Conservation (phyloP, 2,329 filamentous ascomycete species). For the Botryotinia convoluta region DNA sequence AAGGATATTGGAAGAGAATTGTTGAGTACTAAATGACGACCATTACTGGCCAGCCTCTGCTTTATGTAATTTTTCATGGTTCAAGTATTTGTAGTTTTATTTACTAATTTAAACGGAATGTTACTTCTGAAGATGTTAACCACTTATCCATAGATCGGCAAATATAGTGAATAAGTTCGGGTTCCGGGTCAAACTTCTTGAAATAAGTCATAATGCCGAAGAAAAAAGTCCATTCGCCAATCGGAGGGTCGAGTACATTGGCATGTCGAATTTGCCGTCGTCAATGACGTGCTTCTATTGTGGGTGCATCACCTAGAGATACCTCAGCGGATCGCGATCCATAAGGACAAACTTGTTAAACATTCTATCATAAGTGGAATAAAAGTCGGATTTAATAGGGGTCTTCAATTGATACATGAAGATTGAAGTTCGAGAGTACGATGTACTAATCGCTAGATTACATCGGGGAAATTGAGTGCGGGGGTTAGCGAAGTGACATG, state of each 20-base stretch:
- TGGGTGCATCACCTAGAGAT: not conserved
- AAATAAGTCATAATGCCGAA: not conserved
- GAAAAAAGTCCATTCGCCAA: not conserved
- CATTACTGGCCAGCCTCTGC: not conserved
- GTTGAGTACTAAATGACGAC: not conserved
- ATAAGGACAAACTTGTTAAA: not conserved
- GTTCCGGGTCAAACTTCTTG: not conserved
- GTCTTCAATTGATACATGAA: not conserved
- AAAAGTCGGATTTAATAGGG: not conserved
- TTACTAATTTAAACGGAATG: not conserved
- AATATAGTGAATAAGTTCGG: not conserved
- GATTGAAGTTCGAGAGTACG: not conserved
- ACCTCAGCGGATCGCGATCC: not conserved
- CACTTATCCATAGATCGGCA: not conserved
- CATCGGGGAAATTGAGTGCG: not conserved
- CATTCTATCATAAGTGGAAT: not conserved
- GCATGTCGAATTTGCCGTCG: not conserved
- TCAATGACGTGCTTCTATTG: slow-evolving; percentile 14
- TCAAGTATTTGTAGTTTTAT: not conserved
- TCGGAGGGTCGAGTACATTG: not conserved
- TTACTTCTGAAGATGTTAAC: too few relatives aligned
- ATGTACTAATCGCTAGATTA: not conserved
- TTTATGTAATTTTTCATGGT: not conserved
- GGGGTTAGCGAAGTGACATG: not conserved
- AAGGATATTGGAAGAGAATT: not conserved